Evolutionary conservation across 2,329 filamentous ascomycete species (phyloP).

Genomic region (Diplodia corticola): DNA sequence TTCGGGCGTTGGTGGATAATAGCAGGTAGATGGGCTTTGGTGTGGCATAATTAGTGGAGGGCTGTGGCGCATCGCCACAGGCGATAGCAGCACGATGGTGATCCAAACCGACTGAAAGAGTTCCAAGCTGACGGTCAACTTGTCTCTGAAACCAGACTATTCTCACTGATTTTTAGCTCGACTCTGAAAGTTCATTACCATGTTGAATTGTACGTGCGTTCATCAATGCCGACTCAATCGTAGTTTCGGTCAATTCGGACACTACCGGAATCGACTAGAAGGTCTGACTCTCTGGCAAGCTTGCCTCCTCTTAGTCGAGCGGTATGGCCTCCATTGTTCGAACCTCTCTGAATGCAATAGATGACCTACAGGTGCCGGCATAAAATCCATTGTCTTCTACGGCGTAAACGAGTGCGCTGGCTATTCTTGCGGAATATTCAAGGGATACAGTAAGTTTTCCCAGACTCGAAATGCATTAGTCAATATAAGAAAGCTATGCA

Average conservation of each 20-base stretch:
- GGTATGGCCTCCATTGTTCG: background rate
- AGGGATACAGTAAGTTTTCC: constrained; percentile 12
- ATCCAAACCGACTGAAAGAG: background rate
- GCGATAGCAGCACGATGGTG: background rate
- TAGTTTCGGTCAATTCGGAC: constrained; percentile 7
- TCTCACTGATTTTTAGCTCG: background rate
- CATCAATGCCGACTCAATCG: background rate
- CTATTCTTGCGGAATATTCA: constrained; percentile 20
- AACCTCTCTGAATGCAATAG: background rate
- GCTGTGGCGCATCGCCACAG: too few relatives aligned
- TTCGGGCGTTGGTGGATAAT: background rate
- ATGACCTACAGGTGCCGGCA: background rate
- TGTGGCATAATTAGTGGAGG: too few relatives aligned
- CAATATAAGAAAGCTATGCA: background rate
- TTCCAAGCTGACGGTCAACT: background rate
- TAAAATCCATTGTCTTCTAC: constrained; percentile 25
- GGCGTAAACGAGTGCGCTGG: constrained; percentile 28
- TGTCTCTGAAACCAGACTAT: background rate
- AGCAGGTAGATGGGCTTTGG: background rate
- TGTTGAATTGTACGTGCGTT: background rate
- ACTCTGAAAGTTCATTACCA: background rate
- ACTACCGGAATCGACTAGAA: constrained; percentile 16
- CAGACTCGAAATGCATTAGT: background rate
- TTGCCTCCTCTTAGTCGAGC: constrained; percentile 16
- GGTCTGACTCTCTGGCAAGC: constrained; percentile 8